Base-by-base conservation (phyloP, 495 filamentous ascomycete genomes). In the Xylaria castorea region DNA sequence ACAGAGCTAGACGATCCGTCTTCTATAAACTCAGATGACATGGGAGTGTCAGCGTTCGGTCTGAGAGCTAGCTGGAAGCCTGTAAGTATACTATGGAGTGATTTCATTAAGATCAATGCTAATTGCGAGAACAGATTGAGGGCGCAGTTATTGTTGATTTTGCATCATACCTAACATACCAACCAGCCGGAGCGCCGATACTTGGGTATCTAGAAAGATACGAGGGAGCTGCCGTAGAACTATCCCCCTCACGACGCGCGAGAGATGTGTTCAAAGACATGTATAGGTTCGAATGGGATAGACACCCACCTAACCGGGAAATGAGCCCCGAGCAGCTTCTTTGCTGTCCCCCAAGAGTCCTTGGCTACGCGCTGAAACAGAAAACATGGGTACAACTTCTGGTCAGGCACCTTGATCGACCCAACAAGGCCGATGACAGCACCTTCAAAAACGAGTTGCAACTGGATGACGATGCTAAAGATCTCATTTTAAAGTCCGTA, bases 371-470 rank as follows among this genome's bases (percentile, higher is more conserved):
- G n/a, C 27, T 77, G 8, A 64, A 65, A 22, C 71, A 74, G 11
- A 80, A 77, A 48, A 46, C 66, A 38, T 80, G 78, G 78, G 78
- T 66, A 5, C 75, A 80, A 58, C 67, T 80, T 11, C 22, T 51
- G 12, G 76, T 80, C 2, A 51, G 55, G 4, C 40, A 70, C 5
- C 32, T 77, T 1, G 14, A 40, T 25, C 6, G n/a, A 1, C 60
- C 76, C 20, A 16, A 58, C 16, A 65, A 77, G 18, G 68, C 55
- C 12, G 34, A 74, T 14, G 60, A 70, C 3, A 46, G 48, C 22
- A 57, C 60, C 36, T 67, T 66, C 38, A 36, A 61, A 44, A 50
- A 76, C n/a, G 18, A 69, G 40, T 38, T 75, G 16, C 30, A 76
- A 60, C 58, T 78, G 11, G 62, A 66, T 5, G 34, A 61, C 11